phyloP scores from a whole-genome alignment of 2,329 filamentous ascomycete species.

The Aspergillus brasiliensis region DNA sequence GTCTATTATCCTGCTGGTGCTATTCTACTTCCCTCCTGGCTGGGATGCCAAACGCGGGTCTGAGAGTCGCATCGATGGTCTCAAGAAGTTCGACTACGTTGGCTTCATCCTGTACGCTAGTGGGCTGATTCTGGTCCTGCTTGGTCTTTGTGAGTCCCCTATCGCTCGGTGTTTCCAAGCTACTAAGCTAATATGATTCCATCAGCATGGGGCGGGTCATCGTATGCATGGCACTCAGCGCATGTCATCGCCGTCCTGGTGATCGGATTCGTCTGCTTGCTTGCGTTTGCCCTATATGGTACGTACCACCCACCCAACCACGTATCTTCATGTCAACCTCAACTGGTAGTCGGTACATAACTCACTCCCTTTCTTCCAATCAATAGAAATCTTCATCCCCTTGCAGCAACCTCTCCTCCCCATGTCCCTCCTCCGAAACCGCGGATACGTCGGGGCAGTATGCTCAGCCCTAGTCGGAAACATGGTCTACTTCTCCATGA shows the following conservation, averaged over 20 bases:
- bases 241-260: slow-evolving; percentile 8
- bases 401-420: slow-evolving; percentile 1
- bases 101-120: slow-evolving; percentile 48
- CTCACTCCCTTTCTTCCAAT: neutral
- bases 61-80: slow-evolving; percentile 36
- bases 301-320: neutral
- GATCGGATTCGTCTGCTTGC: slow-evolving; percentile 1
- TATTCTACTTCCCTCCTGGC: slow-evolving; percentile 29
- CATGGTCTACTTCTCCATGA: slow-evolving; percentile 9
- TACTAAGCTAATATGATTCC: neutral
- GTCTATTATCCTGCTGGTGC: neutral
- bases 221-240: slow-evolving; percentile 8
- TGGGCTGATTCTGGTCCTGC: slow-evolving; percentile 47
- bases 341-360: too few species aligned
- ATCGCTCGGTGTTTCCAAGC: too few species aligned
- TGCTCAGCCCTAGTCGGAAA: slow-evolving; percentile 5
- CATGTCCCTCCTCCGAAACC: slow-evolving; percentile 6
- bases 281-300: slow-evolving; percentile 3
- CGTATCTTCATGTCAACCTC: too few species aligned
- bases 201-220: slow-evolving; percentile 6
- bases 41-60: slow-evolving; percentile 46
- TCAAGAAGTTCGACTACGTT: slow-evolving; percentile 50
- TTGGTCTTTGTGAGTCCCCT: slow-evolving; percentile 42
- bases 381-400: slow-evolving; percentile 4
- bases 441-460: neutral